Base-by-base conservation (phyloP, 495 filamentous ascomycete species). In the Neurospora intermedia region DNA sequence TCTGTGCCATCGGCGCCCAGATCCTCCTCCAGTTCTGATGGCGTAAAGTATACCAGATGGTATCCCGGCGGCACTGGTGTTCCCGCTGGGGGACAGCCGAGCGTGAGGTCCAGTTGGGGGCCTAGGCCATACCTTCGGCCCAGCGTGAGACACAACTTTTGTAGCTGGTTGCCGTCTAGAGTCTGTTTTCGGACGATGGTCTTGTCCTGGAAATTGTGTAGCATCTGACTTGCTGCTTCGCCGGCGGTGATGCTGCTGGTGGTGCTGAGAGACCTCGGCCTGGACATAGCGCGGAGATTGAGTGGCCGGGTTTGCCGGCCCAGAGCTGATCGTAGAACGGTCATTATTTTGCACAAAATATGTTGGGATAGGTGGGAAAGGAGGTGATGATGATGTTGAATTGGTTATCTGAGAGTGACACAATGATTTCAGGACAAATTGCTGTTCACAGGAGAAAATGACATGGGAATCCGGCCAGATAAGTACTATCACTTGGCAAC, bases 1-100 rank as follows among this genome's bases (percentile, higher is more conserved):
- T 91, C 90, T 18, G 88, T 89, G 45, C 89, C 89, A 80, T 92
- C 90, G 4, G 73, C 73, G 0, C 88, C 88, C 4, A 92, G 83
- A 5, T 86, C 83, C 7, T 69, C 70, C 77, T 89, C 86, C 3
- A 85, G 69, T 43, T 85, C 84, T 3, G 79, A 79, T 0, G 89
- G 87, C 3, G 89, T 88, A 82, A 90, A 90, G 77, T 89, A 89
- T 20, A 84, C 84, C 4, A 91, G 81, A 70, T 91, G 88, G 76
- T 90, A 89, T 10, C 85, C 86, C 7, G 86, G 84, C 11, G 88
- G 88, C 1, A 91, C 73, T 0, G 82, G 80, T 5, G 86, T 87
- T 40, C 83, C 82, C 45, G 27, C 48, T 11, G 74, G 43, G 3
- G 80, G 71, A 9, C 80, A 71, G n/a, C 76, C 72, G 69, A 79